Evolutionary conservation across 805 yeast species (phyloP).

Genomic region (Ogataea trehaloabstinens): DNA sequence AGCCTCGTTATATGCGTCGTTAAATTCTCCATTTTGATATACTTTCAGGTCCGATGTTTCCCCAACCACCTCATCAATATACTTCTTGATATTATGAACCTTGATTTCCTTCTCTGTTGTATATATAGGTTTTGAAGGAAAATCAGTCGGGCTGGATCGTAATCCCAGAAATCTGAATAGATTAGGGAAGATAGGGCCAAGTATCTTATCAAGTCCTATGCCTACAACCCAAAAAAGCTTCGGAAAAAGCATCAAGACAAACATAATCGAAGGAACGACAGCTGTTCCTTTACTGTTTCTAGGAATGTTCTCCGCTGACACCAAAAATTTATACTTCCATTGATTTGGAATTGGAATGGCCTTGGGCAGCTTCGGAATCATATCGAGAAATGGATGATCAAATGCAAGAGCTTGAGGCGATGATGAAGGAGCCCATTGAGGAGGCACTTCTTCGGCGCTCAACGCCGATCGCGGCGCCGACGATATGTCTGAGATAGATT

Average conservation of each 20-base stretch:
- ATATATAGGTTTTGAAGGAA: slow-evolving; percentile 31
- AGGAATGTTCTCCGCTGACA: slow-evolving; percentile 8
- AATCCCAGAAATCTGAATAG: slow-evolving; percentile 29
- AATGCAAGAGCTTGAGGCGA: slow-evolving; percentile 18
- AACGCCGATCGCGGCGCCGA: not conserved
- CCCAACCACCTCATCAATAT: slow-evolving; percentile 20
- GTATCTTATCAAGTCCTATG: slow-evolving; percentile 35
- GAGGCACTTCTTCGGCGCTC: slow-evolving; percentile 5
- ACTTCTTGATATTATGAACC: slow-evolving; percentile 14
- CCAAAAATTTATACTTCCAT: slow-evolving; percentile 36
- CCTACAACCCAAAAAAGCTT: slow-evolving; percentile 43
- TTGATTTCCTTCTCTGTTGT: slow-evolving; percentile 17
- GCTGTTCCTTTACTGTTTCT: slow-evolving; percentile 1
- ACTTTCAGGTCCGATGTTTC: slow-evolving; percentile 28
- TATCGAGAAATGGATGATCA: slow-evolving; percentile 25
- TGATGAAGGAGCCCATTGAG: slow-evolving; percentile 1
- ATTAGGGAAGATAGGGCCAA: slow-evolving; percentile 36
- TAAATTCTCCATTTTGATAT: slow-evolving; percentile 36
- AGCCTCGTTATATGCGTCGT: slow-evolving; percentile 40
- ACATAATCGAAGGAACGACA: slow-evolving; percentile 39
- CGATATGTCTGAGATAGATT: not conserved
- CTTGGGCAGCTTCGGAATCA: slow-evolving; percentile 34
- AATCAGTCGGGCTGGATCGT: slow-evolving; percentile 27
- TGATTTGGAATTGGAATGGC: slow-evolving; percentile 35
- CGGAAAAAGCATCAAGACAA: slow-evolving; percentile 57